Base-by-base conservation (phyloP, 371 early-diverging fungal species). In the Actinomortierella ambigua region DNA sequence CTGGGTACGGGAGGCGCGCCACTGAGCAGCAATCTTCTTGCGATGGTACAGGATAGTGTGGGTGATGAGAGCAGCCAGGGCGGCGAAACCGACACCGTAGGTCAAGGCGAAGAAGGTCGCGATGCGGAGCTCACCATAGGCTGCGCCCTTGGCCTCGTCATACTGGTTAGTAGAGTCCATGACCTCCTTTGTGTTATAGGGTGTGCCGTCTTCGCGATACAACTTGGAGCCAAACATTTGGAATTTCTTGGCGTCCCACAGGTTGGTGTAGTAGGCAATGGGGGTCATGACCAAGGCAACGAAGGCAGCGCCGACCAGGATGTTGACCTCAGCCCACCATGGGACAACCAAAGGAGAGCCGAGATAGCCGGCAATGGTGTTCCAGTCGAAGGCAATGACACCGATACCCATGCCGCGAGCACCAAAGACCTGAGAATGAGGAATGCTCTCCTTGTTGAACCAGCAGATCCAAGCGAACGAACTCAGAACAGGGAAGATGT, bases 391-490 rank as follows among this genome's bases (percentile, higher is more conserved):
- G 8, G 88, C 80, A 17, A 90, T 59, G 40, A 87, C 77, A 13
- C 88, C 78, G 55, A 91, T 73, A 34, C 90, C 90, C 39, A 91
- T 70, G 22, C 88, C 91, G 46, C 73, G 73, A 27, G 61, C 68
- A 41, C 85, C 83, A 26, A 88, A 81, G 0, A 88, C 46, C 62
- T 86, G 84, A 63, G 81, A 71, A 17, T 82, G 78, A n/a, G 79
- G 49, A n/a, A 68, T 65, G 68, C 78, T 88, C 49, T 82, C 78
- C 2, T 83, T 85, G 2, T 79, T 77, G 62, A 90, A 75, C 68
- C 88, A 84, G 69, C 94, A 94, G n/a, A 88, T 81, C 65, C 91
- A 58, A 53, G 93, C 88, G 50, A 95, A 79, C 42, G 85, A 80
- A 5, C 86, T 75, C 26, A 95, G 65, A 18, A 85, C 67, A 20